Evolutionary conservation across 805 yeast species (phyloP), one percentile per base, ranked within the genome.

Genomic region (Suhomyces pyralidae): DNA sequence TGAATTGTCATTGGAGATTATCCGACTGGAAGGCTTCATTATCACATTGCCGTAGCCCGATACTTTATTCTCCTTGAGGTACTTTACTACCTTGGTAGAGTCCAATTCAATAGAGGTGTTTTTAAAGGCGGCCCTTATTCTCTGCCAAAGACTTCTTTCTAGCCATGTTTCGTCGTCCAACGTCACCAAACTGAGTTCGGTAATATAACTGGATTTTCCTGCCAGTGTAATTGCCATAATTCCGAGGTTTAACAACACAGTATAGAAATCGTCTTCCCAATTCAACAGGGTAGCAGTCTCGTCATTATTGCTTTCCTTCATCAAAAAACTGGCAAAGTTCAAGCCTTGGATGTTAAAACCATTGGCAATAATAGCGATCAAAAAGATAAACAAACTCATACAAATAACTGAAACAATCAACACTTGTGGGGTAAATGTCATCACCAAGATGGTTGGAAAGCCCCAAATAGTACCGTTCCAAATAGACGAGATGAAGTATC

Each of bases 401-500:
- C 69, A 12, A 5, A 84, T 80, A 15, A 86, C 76, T 4, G 62
- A 53, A 3, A 83, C 56, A 0, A 85, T 80, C 38, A 84, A 64
- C 17, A 87, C 64, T 60, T 88, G 92, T 1, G 96, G 96, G 12
- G 82, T 65, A 56, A 83, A 82, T 1, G 90, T 86, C 53, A 83
- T 63, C 12, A 81, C 66, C 25, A 85, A 79, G 4, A 81, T 76
- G 7, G 76, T 64, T 14, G 91, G 93, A 59, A 86, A 76, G 43
- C 70, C 67, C 9, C 71, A 61, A 1, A 82, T 57, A 6, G 71
- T 62, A 3, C 84, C 82, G 7, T 65, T 60, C 28, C 67, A 56
- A 2, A 81, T 59, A 1, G 78, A 68, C 26, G 68, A 63, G 8
- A 74, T 66, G 45, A 67, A 62, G 63, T 78, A 85, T 0, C 65